Conservation (phyloP, 192 early-diverging fungal species). For the Glomus cerebriforme region DNA sequence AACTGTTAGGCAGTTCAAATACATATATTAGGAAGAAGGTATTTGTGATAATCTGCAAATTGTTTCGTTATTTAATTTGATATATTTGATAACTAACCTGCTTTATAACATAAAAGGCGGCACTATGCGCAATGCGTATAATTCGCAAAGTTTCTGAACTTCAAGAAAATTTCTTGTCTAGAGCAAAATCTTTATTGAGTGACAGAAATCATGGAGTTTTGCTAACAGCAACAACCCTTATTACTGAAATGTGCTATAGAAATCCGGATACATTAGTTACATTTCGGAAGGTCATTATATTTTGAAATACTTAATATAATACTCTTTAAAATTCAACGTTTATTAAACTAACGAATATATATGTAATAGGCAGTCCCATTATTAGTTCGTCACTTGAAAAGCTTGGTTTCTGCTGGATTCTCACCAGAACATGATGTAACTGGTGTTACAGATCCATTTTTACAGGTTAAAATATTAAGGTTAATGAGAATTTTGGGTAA, state of each 20-base stretch:
- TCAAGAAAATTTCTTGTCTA: conserved; percentile 78
- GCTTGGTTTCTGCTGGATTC: conserved; percentile 81
- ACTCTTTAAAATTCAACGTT: background rate
- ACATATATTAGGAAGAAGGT: conserved; percentile 98
- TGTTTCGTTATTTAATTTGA: background rate
- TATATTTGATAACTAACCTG: background rate
- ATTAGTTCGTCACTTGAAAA: conserved; percentile 86
- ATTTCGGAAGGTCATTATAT: conserved; percentile 62
- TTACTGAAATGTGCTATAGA: conserved; percentile 85
- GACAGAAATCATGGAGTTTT: conserved; percentile 97
- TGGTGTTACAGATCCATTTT: conserved; percentile 96
- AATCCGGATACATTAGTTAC: conserved; percentile 67
- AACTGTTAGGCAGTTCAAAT: conserved; percentile 86
- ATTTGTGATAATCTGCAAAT: conserved; percentile 6
- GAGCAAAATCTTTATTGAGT: conserved; percentile 72
- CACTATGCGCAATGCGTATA: conserved; percentile 89
- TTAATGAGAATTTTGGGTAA: conserved; percentile 87
- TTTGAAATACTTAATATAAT: no score
- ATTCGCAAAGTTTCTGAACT: conserved; percentile 94
- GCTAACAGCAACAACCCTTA: conserved; percentile 85
- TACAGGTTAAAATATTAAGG: conserved; percentile 92
- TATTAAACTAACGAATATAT: background rate
- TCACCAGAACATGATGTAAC: conserved; percentile 95
- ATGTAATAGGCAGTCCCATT: conserved; percentile 67
- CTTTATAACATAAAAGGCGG: conserved; percentile 59